These are phyloP conservation scores for Trichoderma atroviride DNA, from an alignment of 2,329 filamentous ascomycete genomes.

Conservation along the genomic window DNA sequence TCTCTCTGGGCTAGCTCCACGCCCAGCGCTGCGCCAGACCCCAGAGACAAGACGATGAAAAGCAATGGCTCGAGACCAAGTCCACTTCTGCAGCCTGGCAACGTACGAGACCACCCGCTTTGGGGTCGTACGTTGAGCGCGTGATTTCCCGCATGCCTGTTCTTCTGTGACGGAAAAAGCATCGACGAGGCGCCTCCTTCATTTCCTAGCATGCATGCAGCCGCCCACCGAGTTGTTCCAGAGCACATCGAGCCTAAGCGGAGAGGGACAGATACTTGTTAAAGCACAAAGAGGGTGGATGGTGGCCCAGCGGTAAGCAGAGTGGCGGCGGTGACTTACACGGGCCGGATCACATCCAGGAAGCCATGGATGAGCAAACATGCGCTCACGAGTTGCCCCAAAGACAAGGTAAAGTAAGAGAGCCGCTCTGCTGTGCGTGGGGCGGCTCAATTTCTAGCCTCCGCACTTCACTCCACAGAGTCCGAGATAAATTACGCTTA, in stretches of 20 bases:
- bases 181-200: conserved; percentile 20
- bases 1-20: not conserved
- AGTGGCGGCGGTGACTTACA: conserved; percentile 7
- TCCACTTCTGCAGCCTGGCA: conserved; percentile 3
- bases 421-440: conserved; percentile 9
- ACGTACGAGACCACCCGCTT: conserved; percentile 15
- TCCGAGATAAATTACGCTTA: conserved; percentile 19
- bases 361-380: not conserved
- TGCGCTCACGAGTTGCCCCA: not conserved
- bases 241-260: not conserved
- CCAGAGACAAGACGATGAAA: not conserved
- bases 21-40: not conserved
- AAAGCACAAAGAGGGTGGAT: not conserved
- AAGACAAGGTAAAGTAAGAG: not conserved
- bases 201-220: conserved; percentile 18
- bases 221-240: conserved; percentile 2
- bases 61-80: conserved; percentile 13
- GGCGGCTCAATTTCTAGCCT: conserved; percentile 19
- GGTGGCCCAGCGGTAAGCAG: not conserved
- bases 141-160: conserved; percentile 24
- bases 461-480: conserved; percentile 5
- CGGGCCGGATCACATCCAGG: not conserved
- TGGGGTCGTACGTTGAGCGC: conserved; percentile 23
- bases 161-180: conserved; percentile 7
- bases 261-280: not conserved